Conservation (phyloP, 805 yeast genomes). For the Candida corydali region DNA sequence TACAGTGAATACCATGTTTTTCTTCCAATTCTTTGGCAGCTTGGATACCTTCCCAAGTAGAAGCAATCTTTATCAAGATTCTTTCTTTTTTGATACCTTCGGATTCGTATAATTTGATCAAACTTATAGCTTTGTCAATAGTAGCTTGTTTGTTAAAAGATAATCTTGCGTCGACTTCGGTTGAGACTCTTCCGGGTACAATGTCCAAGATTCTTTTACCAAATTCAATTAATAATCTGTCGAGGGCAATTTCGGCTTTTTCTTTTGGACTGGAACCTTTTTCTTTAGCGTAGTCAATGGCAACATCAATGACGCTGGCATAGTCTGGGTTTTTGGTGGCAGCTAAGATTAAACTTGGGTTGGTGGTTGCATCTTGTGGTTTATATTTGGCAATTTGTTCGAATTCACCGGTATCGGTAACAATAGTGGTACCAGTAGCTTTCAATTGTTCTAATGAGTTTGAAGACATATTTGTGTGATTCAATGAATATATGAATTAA, state of each 20-base stretch:
- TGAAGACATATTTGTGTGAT: conserved; percentile 28
- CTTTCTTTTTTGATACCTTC: conserved; percentile 86
- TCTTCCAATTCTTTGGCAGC: conserved; percentile 95
- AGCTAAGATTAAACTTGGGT: conserved; percentile 95
- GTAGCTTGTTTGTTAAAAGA: conserved; percentile 95
- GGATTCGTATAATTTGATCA: conserved; percentile 81
- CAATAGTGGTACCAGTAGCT: conserved; percentile 93
- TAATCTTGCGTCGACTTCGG: conserved; percentile 98
- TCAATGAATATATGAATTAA: too few species aligned
- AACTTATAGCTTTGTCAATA: conserved; percentile 85
- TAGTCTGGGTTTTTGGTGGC: conserved; percentile 90
- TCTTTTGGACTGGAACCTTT: conserved; percentile 55
- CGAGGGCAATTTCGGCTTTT: conserved; percentile 80
- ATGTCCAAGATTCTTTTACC: conserved; percentile 89
- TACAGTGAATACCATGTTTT: conserved; percentile 87
- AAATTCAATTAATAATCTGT: conserved; percentile 90
- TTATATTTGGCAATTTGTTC: conserved; percentile 96
- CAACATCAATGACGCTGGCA: conserved; percentile 84
- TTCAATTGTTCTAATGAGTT: conserved; percentile 89
- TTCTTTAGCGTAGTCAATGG: conserved; percentile 74
- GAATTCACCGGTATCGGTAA: conserved; percentile 98
- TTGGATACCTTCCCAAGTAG: conserved; percentile 99
- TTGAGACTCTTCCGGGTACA: conserved; percentile 98
- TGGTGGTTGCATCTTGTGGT: conserved; percentile 99
- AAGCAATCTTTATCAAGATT: conserved; percentile 91